Evolutionary conservation across 306 rosid species (phyloP).

Genomic region (Cicer arietinum): DNA sequence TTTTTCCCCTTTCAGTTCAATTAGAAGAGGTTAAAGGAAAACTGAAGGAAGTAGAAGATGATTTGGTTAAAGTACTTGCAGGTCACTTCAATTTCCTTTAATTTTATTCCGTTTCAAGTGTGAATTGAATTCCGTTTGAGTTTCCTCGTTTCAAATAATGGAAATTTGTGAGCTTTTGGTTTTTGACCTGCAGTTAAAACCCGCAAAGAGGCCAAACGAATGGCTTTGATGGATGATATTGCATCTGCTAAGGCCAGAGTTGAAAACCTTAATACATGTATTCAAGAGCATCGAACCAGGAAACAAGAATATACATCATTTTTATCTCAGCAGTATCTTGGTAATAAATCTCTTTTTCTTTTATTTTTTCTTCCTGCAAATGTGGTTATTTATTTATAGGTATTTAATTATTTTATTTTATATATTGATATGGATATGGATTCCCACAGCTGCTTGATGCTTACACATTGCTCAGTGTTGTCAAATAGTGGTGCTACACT

Average conservation of each 20-base stretch:
- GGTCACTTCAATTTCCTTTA: constrained; percentile 45
- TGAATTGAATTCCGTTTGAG: constrained; percentile 21
- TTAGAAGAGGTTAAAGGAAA: constrained; percentile 58
- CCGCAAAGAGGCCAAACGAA: constrained; percentile 78
- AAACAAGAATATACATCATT: constrained; percentile 58
- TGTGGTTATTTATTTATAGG: constrained; percentile 1
- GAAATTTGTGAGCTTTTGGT: background rate
- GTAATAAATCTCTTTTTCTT: constrained; percentile 48
- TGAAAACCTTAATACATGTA: constrained; percentile 53
- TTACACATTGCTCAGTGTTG: no score
- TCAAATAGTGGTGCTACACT: no score
- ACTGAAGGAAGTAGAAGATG: constrained; percentile 80
- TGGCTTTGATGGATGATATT: constrained; percentile 71
- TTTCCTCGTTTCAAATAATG: background rate
- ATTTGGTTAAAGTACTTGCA: constrained; percentile 80
- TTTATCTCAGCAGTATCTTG: constrained; percentile 57
- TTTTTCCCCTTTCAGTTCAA: constrained; percentile 49
- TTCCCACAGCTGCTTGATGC: background rate
- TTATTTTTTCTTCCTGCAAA: background rate
- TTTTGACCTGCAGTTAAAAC: constrained; percentile 61
- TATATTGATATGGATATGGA: background rate
- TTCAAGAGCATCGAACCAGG: constrained; percentile 57
- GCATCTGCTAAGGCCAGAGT: constrained; percentile 61
- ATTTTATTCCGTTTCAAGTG: constrained; percentile 13
- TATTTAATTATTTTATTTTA: background rate